phyloP scores from a whole-genome alignment of 1,139 yeast genomes.

The Suhomyces coccinellae region DNA sequence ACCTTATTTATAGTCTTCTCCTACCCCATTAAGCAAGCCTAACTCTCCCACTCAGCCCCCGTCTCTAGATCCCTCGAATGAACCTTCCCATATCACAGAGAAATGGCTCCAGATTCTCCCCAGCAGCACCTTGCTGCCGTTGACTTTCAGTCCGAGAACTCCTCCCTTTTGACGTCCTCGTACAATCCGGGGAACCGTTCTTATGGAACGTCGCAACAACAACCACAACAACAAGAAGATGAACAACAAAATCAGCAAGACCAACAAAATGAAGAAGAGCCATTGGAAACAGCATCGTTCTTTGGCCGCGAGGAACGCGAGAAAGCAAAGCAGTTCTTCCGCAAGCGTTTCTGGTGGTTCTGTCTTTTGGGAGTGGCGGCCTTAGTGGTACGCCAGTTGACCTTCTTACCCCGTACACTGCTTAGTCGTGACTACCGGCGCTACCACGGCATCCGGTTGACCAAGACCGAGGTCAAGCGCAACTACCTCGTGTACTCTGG shows the following conservation, averaged over 20 bases:
- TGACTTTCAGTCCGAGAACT: constrained; percentile 1
- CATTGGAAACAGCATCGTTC: background rate
- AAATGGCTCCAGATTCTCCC: constrained; percentile 1
- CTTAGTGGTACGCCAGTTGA: constrained; percentile 58
- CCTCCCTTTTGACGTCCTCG: constrained; percentile 1
- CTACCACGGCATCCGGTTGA: constrained; percentile 62
- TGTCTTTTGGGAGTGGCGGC: constrained; percentile 55
- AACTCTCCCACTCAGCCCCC: background rate
- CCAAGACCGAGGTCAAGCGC: constrained; percentile 65
- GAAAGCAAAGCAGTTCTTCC: constrained; percentile 5
- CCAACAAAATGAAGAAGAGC: background rate
- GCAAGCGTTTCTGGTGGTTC: constrained; percentile 49
- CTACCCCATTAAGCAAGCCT: background rate
- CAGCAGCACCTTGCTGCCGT: background rate
- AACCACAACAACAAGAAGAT: background rate
- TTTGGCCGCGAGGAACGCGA: background rate
- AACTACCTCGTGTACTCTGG: constrained; percentile 29
- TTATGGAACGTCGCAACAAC: background rate
- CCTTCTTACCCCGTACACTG: constrained; percentile 86
- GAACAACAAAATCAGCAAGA: background rate
- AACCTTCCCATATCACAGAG: background rate
- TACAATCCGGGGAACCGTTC: background rate
- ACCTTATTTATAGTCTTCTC: background rate
- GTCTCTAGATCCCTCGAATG: constrained; percentile 1
- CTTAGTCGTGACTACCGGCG: constrained; percentile 79